Evolutionary conservation across 2,329 filamentous ascomycete species (phyloP).

Genomic region (Chrysosphaeria jannelii): DNA sequence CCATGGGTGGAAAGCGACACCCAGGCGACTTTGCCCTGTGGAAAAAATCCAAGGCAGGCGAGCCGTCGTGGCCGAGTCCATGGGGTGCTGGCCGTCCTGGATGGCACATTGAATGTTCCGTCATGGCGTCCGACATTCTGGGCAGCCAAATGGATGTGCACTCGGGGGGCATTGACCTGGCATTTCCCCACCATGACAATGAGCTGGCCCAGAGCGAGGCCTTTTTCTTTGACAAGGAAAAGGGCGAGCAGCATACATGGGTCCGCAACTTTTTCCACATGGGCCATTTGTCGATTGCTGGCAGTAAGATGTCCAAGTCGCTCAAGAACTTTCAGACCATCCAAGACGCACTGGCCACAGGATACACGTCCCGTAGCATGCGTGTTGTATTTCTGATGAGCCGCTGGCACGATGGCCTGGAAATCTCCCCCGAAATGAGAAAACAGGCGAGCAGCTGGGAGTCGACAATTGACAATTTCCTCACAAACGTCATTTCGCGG

Average conservation of each 20-base stretch:
- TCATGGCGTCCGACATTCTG: constrained; percentile 37
- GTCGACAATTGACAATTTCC: constrained; percentile 5
- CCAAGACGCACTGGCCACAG: constrained; percentile 25
- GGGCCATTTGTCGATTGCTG: constrained; percentile 18
- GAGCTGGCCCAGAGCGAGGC: constrained; percentile 44
- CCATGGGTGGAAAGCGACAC: constrained; percentile 26
- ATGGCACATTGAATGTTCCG: constrained; percentile 49
- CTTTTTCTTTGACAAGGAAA: constrained; percentile 18
- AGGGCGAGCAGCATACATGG: constrained; percentile 16
- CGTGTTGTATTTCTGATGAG: constrained; percentile 39
- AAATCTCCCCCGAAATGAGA: constrained; percentile 35
- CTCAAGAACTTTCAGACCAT: constrained; percentile 50
- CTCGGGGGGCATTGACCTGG: constrained; percentile 37
- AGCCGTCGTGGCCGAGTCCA: constrained; percentile 23
- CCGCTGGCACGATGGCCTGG: constrained; percentile 37
- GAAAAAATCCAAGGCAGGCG: constrained; percentile 27
- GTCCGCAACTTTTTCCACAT: constrained; percentile 50
- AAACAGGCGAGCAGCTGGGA: constrained; percentile 30
- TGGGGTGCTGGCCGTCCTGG: constrained; percentile 40
- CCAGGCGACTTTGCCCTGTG: constrained; percentile 35
- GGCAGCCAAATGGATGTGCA: constrained; percentile 40
- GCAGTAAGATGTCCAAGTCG: constrained; percentile 43
- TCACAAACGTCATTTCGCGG: constrained; percentile 5
- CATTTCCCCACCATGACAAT: constrained; percentile 19
- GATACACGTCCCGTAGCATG: constrained; percentile 33